Evolutionary conservation across 2,329 filamentous ascomycete genomes (phyloP), one percentile per base, ranked within the genome.

Genomic region (Fusarium drepaniforme): DNA sequence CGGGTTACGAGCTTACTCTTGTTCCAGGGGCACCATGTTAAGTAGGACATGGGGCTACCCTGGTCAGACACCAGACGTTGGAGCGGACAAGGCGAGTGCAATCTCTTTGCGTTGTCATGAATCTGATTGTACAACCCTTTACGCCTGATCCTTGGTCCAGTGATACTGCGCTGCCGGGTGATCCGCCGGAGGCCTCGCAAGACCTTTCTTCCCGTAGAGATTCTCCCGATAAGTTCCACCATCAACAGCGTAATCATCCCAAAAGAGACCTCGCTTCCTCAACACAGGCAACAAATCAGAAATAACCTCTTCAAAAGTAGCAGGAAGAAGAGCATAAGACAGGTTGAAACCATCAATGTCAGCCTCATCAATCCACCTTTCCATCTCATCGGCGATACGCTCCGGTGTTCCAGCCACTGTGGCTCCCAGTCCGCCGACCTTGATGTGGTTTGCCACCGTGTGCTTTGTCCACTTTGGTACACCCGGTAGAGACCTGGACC

Each of bases 281-380:
- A 94, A 81, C 72, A 93, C 92, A 0, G 92, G 91, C 0, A 94
- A 75, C 4, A 94, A 80, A 12, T 92, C 83, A 11, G 92, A 88
- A 37, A 92, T 88, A 1, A 94, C 87, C 72, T 94, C 92, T 67
- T 91, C 88, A 79, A 93, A 94, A 0, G 89, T 91, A 49, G 87
- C 87, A 0, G 91, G 92, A 68, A 85, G 82, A 0, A 84, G 70
- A 1, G 81, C 82, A 42, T 78, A 78, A 11, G 72, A 35, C 7
- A 81, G 49, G n/a, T 81, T 81, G 44, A 81, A 92, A 0, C 91
- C 91, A 78, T 93, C 91, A 1, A 93, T 86, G 74, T 91, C 91
- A 0, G 88, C 90, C 77, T 92, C 90, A 1, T 68, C 67, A 5
- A 83, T 70, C 82, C 82, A 83, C 18, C 78, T 71, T 68, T 83